These are phyloP conservation scores for Boehmeria nivea DNA, from an alignment of 306 rosid species.

Conservation along the genomic window DNA sequence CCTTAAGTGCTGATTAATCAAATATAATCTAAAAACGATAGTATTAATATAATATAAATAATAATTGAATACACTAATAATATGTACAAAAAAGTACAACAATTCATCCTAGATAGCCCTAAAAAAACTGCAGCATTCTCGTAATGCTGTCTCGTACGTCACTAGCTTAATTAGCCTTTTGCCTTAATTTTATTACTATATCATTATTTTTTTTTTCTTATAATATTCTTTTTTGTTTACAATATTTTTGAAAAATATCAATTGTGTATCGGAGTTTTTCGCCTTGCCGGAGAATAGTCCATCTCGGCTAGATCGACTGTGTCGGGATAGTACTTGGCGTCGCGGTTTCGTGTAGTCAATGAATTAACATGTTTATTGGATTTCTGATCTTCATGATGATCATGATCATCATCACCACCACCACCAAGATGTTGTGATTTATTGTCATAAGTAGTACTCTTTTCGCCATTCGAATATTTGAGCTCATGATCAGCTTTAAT, in stretches of 20 bases:
- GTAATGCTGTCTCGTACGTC: conserved; percentile 45
- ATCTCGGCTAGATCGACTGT: conserved; percentile 59
- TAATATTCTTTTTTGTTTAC: neutral
- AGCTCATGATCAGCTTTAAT: conserved; percentile 3
- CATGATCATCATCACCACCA: conserved; percentile 5
- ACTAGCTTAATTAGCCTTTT: conserved; percentile 19
- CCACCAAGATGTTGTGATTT: conserved; percentile 17
- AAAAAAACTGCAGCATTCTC: conserved; percentile 69
- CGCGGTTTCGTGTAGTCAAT: conserved; percentile 16
- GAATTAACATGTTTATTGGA: conserved; percentile 20
- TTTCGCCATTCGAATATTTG: conserved; percentile 13
- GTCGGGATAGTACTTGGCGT: conserved; percentile 27
- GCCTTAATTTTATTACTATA: neutral
- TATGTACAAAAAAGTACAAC: neutral
- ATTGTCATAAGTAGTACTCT: conserved; percentile 6
- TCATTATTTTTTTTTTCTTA: neutral
- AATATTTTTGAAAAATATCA: conserved; percentile 17
- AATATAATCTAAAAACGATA: neutral
- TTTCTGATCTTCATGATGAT: neutral
- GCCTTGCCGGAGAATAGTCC: conserved; percentile 85
- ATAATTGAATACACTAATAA: neutral
- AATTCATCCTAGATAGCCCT: conserved; percentile 29
- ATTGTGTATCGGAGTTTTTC: conserved; percentile 85
- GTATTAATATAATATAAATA: neutral
- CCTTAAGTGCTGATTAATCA: conserved; percentile 4